These are phyloP conservation scores for Mucor indicus DNA, from an alignment of 371 early-diverging fungal species.

Conservation along the genomic window DNA sequence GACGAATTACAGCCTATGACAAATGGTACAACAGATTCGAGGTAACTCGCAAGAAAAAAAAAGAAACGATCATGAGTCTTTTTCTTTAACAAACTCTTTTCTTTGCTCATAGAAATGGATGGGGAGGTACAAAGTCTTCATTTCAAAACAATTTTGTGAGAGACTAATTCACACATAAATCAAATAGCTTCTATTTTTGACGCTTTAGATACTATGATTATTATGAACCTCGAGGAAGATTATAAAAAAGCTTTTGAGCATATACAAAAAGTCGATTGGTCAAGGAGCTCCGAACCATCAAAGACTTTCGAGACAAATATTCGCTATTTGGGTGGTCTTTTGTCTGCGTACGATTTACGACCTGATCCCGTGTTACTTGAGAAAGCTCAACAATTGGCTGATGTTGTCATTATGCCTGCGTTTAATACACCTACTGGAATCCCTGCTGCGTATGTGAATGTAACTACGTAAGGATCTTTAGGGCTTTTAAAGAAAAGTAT, in stretches of 20 bases:
- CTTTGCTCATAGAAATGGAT: constrained; percentile 34
- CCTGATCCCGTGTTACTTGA: constrained; percentile 57
- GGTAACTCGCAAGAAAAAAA: too few relatives aligned
- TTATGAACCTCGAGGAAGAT: constrained; percentile 79
- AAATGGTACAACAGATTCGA: constrained; percentile 49
- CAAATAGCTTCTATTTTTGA: constrained; percentile 72
- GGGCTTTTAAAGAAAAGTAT: too few relatives aligned
- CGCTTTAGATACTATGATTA: constrained; percentile 77
- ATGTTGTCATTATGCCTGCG: constrained; percentile 40
- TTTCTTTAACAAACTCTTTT: background rate
- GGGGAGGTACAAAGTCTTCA: constrained; percentile 53
- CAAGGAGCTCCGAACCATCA: constrained; percentile 12
- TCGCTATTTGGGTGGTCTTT: constrained; percentile 72
- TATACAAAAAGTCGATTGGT: constrained; percentile 49
- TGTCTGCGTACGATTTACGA: constrained; percentile 60
- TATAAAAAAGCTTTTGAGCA: constrained; percentile 63
- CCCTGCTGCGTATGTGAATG: constrained; percentile 74
- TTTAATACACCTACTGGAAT: constrained; percentile 65
- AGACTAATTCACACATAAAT: too few relatives aligned
- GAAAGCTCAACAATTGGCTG: constrained; percentile 27
- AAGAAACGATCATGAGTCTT: background rate
- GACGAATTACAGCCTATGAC: constrained; percentile 56
- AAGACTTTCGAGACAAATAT: constrained; percentile 78
- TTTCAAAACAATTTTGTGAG: too few relatives aligned
- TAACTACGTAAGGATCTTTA: constrained; percentile 18